A percentile compares a stretch with the other conserved stretches of the same genome.
Conservation (phyloP, 768 basidiomycete species). For the Termitomyces sp. region DNA sequence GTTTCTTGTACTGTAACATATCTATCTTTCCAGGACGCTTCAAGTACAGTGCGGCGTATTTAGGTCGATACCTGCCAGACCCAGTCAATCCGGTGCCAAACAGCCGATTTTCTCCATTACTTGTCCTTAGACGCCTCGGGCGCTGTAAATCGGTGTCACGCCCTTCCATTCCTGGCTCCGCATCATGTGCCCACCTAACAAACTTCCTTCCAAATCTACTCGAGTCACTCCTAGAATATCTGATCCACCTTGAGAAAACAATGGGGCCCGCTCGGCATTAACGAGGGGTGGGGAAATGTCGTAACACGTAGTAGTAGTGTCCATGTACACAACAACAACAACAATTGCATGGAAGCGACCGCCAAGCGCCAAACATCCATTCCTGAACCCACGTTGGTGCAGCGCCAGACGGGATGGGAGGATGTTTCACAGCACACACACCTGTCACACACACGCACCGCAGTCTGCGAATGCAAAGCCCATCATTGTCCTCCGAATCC, state of each 20-base stretch:
- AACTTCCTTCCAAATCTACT: neutral
- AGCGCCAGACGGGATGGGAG: neutral
- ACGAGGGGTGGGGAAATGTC: neutral
- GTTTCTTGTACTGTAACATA: neutral
- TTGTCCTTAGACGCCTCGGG: neutral
- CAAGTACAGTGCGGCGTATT: too few species aligned
- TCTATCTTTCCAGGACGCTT: neutral
- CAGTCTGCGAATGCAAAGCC: neutral
- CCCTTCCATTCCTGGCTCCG: neutral
- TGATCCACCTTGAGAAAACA: neutral
- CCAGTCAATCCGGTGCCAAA: neutral
- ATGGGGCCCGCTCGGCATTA: neutral
- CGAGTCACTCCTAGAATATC: neutral
- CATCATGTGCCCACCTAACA: neutral
- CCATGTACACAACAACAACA: neutral
- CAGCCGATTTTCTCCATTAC: neutral
- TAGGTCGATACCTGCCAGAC: neutral
- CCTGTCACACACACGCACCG: neutral
- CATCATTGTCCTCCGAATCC: too few species aligned
- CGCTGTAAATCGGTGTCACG: neutral
- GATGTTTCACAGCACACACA: neutral
- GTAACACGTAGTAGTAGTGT: neutral
- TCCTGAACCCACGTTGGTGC: neutral
- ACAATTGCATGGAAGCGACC: neutral
- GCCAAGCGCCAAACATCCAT: neutral